Evolutionary conservation across 305 asterid genomes (phyloP), one percentile per base, ranked within the genome.

Genomic region (Fraxinus greggii): DNA sequence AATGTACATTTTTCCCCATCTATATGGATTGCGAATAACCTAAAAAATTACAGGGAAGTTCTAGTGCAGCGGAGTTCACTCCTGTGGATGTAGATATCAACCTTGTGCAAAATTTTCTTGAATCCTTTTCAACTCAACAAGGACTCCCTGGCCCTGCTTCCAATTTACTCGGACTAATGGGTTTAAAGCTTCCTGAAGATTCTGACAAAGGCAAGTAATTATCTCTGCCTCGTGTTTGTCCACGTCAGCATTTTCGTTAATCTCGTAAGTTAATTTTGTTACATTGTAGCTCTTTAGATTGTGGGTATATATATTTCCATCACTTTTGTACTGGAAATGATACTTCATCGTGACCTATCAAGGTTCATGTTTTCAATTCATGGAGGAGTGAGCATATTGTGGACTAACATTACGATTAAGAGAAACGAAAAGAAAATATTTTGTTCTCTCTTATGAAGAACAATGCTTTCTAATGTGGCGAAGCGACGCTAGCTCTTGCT

Each of bases 91-190:
- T 95, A 38, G 97, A 95, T 90, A 82, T 93, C 83, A 95, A 95
- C 90, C 96, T 95, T 19, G 97, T 94, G 63, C 90, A 94, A 86
- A 95, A 91, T 82, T 79, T 95, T 79, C 93, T 95, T 0, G 96
- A 93, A 31, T 95, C 98, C 0, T 91, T 88, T 87, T 91, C 97
- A 33, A 92, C 94, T 75, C 99, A 94, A 78, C 95, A 93, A 84
- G 99, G 99, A 56, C 85, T 91, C 86, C 91, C 99, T 2, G 99
- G 99, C 69, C 99, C 99, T 45, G 97, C 97, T 79, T 94, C 99
- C 88, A 95, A 93, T 87, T 89, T 94, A 78, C 89, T 94, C 9
- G 98, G 98, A 78, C 92, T 94, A 1, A 89, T 94, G 98, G 99
- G 98, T 78, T 80, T 94, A 48, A 89, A 85, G 85, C 88, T 95